These are phyloP conservation scores for Sungouiozyma ichnusensis DNA, from an alignment of 805 yeast species.

Conservation along the genomic window DNA sequence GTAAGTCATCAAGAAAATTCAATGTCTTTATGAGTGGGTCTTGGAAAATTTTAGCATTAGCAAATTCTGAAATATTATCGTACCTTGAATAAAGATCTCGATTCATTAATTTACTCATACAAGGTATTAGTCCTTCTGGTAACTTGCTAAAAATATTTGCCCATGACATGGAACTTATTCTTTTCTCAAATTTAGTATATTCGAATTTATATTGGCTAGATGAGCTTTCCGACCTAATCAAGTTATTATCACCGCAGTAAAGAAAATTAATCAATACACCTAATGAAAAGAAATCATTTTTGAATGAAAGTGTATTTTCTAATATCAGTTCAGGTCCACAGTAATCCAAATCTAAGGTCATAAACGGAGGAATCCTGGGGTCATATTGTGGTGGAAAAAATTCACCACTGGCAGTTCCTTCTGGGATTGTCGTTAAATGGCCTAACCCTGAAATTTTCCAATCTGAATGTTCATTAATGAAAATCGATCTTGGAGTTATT, in stretches of 20 bases:
- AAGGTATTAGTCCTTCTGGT: slow-evolving; percentile 43
- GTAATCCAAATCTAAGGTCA: slow-evolving; percentile 61
- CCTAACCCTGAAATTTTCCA: slow-evolving; percentile 86
- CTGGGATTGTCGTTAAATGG: slow-evolving; percentile 35
- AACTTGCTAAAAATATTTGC: slow-evolving; percentile 41
- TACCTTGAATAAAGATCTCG: slow-evolving; percentile 47
- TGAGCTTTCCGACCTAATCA: slow-evolving; percentile 44
- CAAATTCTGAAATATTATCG: slow-evolving; percentile 41
- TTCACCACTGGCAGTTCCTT: slow-evolving; percentile 44
- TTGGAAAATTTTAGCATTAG: slow-evolving; percentile 67
- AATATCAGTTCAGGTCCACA: slow-evolving; percentile 77
- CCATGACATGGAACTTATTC: slow-evolving; percentile 32
- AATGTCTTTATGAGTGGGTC: slow-evolving; percentile 74
- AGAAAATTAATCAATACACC: slow-evolving; percentile 68
- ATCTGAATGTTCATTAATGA: slow-evolving; percentile 75
- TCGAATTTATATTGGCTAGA: slow-evolving; percentile 52
- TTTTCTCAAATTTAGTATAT: slow-evolving; percentile 37
- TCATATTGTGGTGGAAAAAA: slow-evolving; percentile 63
- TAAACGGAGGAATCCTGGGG: slow-evolving; percentile 62
- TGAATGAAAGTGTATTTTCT: slow-evolving; percentile 50
- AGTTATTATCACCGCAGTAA: slow-evolving; percentile 40
- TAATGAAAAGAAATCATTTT: slow-evolving; percentile 75
- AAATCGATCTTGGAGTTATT: slow-evolving; percentile 64
- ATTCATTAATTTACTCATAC: slow-evolving; percentile 42
- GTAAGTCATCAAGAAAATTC: slow-evolving; percentile 71